Evolutionary conservation across 257 asterid species (phyloP).

Genomic region (Nicotiana tabacum): DNA sequence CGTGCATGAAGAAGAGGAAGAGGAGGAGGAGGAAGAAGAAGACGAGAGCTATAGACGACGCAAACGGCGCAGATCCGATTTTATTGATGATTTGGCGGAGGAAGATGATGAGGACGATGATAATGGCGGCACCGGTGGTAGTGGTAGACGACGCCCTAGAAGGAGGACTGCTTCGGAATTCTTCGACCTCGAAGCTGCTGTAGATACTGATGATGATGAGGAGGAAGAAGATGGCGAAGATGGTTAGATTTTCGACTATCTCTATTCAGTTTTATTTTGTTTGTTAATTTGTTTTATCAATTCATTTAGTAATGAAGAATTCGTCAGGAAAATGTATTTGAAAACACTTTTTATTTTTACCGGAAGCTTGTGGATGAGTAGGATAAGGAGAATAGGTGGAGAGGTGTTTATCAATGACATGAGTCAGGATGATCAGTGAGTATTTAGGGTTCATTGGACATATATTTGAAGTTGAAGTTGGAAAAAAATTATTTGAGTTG

Average conservation of each 20-base stretch:
- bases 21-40: too few species aligned
- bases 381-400: too few species aligned
- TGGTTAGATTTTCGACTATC: not conserved
- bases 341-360: too few species aligned
- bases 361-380: not conserved
- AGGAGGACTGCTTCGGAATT: not conserved
- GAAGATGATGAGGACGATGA: too few species aligned
- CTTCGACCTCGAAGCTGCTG: not conserved
- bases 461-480: too few species aligned
- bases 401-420: too few species aligned
- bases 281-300: not conserved
- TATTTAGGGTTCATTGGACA: too few species aligned
- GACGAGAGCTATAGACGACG: not conserved
- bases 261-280: not conserved
- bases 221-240: not conserved
- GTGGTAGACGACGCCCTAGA: not conserved
- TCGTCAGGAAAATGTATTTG: not conserved
- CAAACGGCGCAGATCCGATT: not conserved
- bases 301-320: not conserved
- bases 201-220: not conserved
- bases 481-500: not conserved
- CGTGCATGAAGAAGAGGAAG: too few species aligned
- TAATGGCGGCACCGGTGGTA: too few species aligned
- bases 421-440: too few species aligned
- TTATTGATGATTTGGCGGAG: not conserved